Evolutionary conservation across 306 rosid species (phyloP).

Genomic region (Vigna hirtella): DNA sequence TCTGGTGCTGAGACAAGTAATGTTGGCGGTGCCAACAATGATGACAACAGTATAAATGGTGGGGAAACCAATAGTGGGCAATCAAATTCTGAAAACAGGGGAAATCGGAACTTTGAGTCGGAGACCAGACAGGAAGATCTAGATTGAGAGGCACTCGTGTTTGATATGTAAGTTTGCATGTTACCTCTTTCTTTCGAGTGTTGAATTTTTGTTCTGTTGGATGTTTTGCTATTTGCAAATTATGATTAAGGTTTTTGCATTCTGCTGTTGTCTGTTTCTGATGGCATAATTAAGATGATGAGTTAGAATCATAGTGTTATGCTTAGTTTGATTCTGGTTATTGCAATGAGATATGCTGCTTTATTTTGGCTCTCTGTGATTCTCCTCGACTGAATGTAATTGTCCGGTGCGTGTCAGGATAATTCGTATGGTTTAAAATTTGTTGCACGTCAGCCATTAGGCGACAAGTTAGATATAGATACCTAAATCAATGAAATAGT

Average conservation of each 20-base stretch:
- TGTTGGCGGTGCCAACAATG: constrained; percentile 55
- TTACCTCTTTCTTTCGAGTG: constrained; percentile 22
- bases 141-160: constrained; percentile 62
- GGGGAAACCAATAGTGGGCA: constrained; percentile 57
- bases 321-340: constrained; percentile 3
- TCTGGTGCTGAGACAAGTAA: constrained; percentile 76
- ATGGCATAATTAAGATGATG: neutral
- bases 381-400: neutral
- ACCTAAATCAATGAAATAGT: constrained; percentile 7
- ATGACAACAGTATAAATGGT: neutral
- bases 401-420: neutral
- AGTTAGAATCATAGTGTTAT: constrained; percentile 14
- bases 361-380: neutral
- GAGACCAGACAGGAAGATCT: constrained; percentile 96
- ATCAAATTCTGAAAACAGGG: constrained; percentile 66
- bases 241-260: constrained; percentile 11
- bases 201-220: constrained; percentile 34
- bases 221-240: constrained; percentile 15
- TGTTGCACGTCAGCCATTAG: neutral
- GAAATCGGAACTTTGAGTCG: constrained; percentile 67
- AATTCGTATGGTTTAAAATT: constrained; percentile 21
- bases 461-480: constrained; percentile 17
- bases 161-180: constrained; percentile 51
- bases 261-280: constrained; percentile 6
- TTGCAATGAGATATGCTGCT: neutral